Base-by-base conservation (phyloP, 495 filamentous ascomycete genomes). In the Ramalina intermedia region DNA sequence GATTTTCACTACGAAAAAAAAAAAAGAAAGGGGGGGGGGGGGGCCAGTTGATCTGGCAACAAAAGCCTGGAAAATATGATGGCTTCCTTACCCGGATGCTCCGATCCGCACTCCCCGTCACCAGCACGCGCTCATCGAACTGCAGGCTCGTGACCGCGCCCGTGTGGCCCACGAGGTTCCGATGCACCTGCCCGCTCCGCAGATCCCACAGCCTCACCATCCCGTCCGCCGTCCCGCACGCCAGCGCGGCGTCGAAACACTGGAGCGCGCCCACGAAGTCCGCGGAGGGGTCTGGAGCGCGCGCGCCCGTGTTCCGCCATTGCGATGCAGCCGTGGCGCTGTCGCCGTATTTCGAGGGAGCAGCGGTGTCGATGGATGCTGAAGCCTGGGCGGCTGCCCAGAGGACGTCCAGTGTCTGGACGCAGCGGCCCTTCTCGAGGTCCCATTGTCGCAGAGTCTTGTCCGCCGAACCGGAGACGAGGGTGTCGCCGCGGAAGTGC, bases 401-500 rank as follows among this genome's bases (percentile, higher is more conserved):
- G 55, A 99, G 80, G n/a, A 99, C 89, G 65, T 99, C 91, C 24
- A 99, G 70, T 1, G 91, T 99, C 66, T 99, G 91, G 27, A 96
- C 86, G 63, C 91, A 96, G 44, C 93, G 82, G 7, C 91, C 91
- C 59, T 87, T 94, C 52, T 85, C 82, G 29, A 99, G 68, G 73
- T 99, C 91, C 91, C 91, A 99, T 65, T 99, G 91, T 41, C 91
- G 78, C 38, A 98, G 66, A 3, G 91, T 98, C 71, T 98, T 98
- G 64, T 98, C 91, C 6, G 93, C 82, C 4, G 91, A 96, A 13
- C 91, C 91, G 4, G 91, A 98, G 12, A 98, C 84, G 16, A 98
- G 74, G 0, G 87, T 89, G 57, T 96, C 76, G 23, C 82, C 84
- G 47, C 76, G 72, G 66, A 98, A 93, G 62, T 95, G 81, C 36